These are phyloP conservation scores for Rhodotorula glutinis DNA, from an alignment of 1,284 basidiomycete species.

Conservation along the genomic window DNA sequence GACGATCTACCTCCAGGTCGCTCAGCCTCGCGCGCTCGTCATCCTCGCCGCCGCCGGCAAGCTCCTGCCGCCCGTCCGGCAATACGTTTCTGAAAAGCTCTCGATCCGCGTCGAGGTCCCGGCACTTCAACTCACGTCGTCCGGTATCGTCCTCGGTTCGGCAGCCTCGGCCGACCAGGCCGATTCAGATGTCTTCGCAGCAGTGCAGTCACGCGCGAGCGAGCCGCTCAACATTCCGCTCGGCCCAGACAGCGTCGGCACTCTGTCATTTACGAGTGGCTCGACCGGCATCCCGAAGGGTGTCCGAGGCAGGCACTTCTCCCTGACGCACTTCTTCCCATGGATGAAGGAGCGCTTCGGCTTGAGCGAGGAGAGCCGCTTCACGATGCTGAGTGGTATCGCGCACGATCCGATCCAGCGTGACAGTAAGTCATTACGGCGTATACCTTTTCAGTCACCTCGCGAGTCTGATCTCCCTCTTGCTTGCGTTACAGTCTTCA, in stretches of 20 bases:
- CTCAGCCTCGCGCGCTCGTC: constrained; percentile 86
- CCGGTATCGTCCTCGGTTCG: constrained; percentile 69
- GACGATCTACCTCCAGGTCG: constrained; percentile 92
- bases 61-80: constrained; percentile 76
- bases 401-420: constrained; percentile 99
- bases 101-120: constrained; percentile 90
- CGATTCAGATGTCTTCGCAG: constrained; percentile 53
- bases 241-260: constrained; percentile 93
- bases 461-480: not conserved
- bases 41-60: constrained; percentile 87
- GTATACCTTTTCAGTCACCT: not conserved
- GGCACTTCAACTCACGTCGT: constrained; percentile 69
- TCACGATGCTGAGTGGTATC: constrained; percentile 98
- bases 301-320: constrained; percentile 90
- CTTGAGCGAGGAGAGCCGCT: constrained; percentile 71
- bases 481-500: constrained; percentile 71
- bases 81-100: constrained; percentile 77
- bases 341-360: constrained; percentile 96
- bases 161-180: constrained; percentile 40
- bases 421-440: constrained; percentile 68
- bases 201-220: constrained; percentile 54
- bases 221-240: constrained; percentile 72
- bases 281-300: constrained; percentile 98
- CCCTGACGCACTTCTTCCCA: constrained; percentile 98
- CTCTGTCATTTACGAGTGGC: constrained; percentile 94